These are phyloP conservation scores for Triticum monococcum DNA, from an alignment of 176 grass and related monocot genomes.

Conservation along the genomic window DNA sequence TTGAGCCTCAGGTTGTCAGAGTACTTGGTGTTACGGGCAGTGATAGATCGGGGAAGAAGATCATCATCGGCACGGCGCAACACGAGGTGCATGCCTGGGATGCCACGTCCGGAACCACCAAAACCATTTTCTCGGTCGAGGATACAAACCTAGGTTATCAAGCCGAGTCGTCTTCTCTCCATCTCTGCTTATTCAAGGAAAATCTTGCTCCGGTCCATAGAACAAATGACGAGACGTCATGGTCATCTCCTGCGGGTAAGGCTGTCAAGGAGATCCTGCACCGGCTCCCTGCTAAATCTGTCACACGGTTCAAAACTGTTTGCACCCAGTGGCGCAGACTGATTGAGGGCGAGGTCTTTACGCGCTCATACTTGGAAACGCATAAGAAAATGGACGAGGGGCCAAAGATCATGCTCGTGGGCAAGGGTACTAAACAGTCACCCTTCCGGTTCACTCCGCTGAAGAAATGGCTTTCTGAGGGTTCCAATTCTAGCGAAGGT, in stretches of 20 bases:
- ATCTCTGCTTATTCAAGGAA: neutral
- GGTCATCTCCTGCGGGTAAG: neutral
- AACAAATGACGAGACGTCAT: neutral
- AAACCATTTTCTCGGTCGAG: neutral
- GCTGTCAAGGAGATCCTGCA: conserved; percentile 7
- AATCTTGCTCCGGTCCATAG: conserved; percentile 6
- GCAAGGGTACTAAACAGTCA: neutral
- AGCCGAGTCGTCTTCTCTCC: neutral
- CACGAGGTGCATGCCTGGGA: neutral
- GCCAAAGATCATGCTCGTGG: neutral
- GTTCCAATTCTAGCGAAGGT: neutral
- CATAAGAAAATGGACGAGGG: neutral
- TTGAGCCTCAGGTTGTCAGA: neutral
- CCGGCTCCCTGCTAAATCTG: neutral
- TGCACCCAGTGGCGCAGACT: neutral
- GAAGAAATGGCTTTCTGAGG: neutral
- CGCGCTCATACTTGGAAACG: neutral
- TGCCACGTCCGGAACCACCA: neutral
- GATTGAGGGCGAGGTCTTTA: neutral
- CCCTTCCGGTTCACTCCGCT: neutral
- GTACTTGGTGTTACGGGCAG: neutral
- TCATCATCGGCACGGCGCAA: neutral
- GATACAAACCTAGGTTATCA: neutral
- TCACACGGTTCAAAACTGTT: neutral
- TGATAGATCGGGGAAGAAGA: neutral